These are phyloP conservation scores for Fraxinus greggii DNA, from an alignment of 305 asterid genomes.

Conservation along the genomic window DNA sequence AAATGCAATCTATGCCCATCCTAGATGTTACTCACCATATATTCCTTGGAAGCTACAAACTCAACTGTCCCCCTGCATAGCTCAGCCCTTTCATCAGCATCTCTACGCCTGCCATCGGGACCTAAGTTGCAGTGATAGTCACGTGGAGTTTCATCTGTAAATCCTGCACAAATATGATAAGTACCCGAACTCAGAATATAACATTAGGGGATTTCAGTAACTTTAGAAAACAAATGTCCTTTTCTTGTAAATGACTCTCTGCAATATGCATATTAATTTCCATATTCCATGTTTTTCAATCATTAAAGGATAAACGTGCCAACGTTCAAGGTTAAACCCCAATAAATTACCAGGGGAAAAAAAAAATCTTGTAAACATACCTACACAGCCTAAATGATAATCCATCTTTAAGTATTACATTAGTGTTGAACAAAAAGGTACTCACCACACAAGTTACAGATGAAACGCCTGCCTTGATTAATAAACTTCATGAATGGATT, in stretches of 20 bases:
- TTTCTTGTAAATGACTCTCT: not conserved
- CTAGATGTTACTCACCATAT: conserved; percentile 57
- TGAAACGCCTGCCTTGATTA: conserved; percentile 88
- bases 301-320: not conserved
- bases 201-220: not conserved
- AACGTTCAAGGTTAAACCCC: not conserved
- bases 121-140: not conserved
- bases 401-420: not conserved
- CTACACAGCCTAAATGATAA: conserved; percentile 5
- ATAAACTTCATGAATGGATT: conserved; percentile 93
- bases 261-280: not conserved
- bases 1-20: conserved; percentile 18
- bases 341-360: not conserved
- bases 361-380: not conserved
- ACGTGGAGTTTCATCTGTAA: conserved; percentile 64
- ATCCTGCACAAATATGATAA: conserved; percentile 48
- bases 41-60: conserved; percentile 12
- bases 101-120: not conserved
- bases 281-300: not conserved
- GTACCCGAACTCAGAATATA: not conserved
- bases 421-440: not conserved
- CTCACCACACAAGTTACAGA: conserved; percentile 97
- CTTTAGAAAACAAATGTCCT: not conserved
- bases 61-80: not conserved
- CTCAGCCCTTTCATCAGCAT: not conserved